phyloP scores from a whole-genome alignment of 768 basidiomycete genomes.

The Leccinum variicolor region DNA sequence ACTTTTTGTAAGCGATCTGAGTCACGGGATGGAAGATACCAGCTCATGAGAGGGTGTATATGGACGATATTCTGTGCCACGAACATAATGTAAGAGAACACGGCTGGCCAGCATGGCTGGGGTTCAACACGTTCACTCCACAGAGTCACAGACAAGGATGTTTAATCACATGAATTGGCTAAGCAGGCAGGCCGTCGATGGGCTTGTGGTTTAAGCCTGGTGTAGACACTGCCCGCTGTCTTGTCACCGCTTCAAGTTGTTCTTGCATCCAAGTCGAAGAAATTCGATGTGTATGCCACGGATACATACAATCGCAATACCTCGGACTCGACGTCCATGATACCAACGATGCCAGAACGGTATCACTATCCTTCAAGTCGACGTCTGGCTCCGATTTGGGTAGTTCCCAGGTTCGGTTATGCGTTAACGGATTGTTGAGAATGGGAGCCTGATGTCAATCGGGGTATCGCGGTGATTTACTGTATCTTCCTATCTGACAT shows the following conservation, averaged over 20 bases:
- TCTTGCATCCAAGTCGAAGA: slow-evolving; percentile 42
- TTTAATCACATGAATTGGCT: not conserved
- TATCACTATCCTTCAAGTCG: slow-evolving; percentile 70
- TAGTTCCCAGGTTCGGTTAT: slow-evolving; percentile 78
- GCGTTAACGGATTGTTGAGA: slow-evolving; percentile 63
- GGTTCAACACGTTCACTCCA: slow-evolving; percentile 1
- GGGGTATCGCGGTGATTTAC: slow-evolving; percentile 45
- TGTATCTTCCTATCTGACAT: not conserved
- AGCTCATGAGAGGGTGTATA: slow-evolving; percentile 64
- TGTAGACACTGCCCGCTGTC: slow-evolving; percentile 54
- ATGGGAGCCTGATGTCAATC: slow-evolving; percentile 53
- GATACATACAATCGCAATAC: slow-evolving; percentile 5
- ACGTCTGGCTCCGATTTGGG: slow-evolving; percentile 80
- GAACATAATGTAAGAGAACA: slow-evolving; percentile 2
- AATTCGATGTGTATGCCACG: slow-evolving; percentile 55
- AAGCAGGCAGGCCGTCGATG: slow-evolving; percentile 80
- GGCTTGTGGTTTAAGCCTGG: slow-evolving; percentile 69
- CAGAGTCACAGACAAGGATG: no score
- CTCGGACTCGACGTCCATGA: not conserved
- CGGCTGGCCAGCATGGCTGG: slow-evolving; percentile 14
- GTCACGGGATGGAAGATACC: slow-evolving; percentile 82
- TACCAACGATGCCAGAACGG: slow-evolving; percentile 62
- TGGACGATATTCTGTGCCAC: slow-evolving; percentile 50
- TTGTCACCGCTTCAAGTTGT: slow-evolving; percentile 51
- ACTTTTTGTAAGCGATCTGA: slow-evolving; percentile 71